Evolutionary conservation across 1,139 yeast species (phyloP).

Genomic region (Hanseniaspora gamundiae): DNA sequence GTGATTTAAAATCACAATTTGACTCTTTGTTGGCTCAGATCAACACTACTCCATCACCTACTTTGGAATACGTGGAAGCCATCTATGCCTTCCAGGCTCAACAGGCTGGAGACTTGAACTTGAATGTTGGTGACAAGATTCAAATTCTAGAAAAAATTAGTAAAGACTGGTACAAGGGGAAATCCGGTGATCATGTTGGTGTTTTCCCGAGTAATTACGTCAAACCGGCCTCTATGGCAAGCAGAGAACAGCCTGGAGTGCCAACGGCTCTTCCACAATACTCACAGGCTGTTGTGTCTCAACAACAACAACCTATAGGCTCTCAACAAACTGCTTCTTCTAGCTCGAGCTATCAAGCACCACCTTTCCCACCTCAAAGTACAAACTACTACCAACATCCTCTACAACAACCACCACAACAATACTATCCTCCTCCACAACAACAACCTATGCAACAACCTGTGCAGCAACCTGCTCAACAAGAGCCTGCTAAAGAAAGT

Average conservation of each 20-base stretch:
- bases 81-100: constrained; percentile 58
- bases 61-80: constrained; percentile 44
- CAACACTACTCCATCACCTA: background rate
- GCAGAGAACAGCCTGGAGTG: constrained; percentile 12
- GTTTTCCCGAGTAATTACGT: constrained; percentile 89
- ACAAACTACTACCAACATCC: constrained; percentile 18
- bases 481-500: constrained; percentile 17
- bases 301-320: constrained; percentile 8
- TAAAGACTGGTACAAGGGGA: constrained; percentile 88
- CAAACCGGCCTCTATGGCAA: constrained; percentile 30
- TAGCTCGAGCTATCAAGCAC: constrained; percentile 14
- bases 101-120: constrained; percentile 59
- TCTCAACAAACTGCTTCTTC: constrained; percentile 10
- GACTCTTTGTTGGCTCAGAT: constrained; percentile 5
- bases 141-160: constrained; percentile 64
- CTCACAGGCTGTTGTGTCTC: constrained; percentile 23
- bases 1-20: constrained; percentile 4
- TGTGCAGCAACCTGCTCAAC: no score
- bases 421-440: constrained; percentile 12
- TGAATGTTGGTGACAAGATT: constrained; percentile 56
- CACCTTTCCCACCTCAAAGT: constrained; percentile 22
- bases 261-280: constrained; percentile 42
- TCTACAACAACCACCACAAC: constrained; percentile 16
- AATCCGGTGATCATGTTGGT: constrained; percentile 47
- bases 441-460: constrained; percentile 17